phyloP scores from a whole-genome alignment of 805 yeast species.

The Yarrowia porcina region DNA sequence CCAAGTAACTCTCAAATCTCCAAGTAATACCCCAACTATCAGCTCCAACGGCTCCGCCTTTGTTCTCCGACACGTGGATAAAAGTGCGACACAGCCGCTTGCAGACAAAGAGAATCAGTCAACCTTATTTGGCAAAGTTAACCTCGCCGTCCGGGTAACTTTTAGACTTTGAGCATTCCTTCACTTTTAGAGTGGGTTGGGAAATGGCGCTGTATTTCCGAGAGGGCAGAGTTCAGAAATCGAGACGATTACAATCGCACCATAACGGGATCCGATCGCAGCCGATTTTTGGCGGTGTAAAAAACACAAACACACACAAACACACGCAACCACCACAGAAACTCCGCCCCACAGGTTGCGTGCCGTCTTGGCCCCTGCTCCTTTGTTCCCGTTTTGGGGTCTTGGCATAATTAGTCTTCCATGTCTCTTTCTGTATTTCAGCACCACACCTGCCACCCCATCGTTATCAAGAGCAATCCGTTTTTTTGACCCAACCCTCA shows the following conservation, averaged over 20 bases:
- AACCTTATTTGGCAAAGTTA: background rate
- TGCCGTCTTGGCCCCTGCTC: conserved; percentile 24
- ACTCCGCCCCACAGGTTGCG: conserved; percentile 23
- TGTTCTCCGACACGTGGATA: conserved; percentile 17
- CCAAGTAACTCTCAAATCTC: background rate
- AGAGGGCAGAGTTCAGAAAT: background rate
- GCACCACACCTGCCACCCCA: conserved; percentile 25
- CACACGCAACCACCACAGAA: background rate
- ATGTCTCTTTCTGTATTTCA: conserved; percentile 21
- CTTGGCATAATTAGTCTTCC: conserved; percentile 17
- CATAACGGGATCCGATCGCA: background rate
- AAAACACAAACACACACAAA: background rate
- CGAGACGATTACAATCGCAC: background rate
- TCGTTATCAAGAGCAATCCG: conserved; percentile 13
- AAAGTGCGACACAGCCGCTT: conserved; percentile 20
- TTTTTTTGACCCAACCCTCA: background rate
- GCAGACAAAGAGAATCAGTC: background rate
- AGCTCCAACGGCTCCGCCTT: background rate
- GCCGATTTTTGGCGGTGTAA: background rate
- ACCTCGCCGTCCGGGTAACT: conserved; percentile 21
- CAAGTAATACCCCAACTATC: background rate
- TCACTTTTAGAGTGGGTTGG: conserved; percentile 9
- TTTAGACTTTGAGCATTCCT: conserved; percentile 3
- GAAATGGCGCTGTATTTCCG: conserved; percentile 18
- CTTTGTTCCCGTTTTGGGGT: conserved; percentile 25